Evolutionary conservation across 1,284 basidiomycete genomes (phyloP).

Genomic region (Cryptococcus sp.): DNA sequence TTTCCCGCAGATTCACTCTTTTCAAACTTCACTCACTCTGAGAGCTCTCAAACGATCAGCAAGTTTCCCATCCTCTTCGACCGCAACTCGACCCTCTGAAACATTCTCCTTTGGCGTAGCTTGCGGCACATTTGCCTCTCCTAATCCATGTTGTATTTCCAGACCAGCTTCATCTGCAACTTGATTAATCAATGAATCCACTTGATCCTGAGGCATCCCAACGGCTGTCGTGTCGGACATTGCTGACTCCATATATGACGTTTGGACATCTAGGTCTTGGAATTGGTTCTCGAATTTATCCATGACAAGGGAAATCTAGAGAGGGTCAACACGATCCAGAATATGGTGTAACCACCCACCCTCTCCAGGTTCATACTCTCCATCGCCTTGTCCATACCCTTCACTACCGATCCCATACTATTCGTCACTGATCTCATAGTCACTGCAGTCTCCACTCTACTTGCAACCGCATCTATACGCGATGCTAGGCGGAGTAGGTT

Average conservation of each 20-base stretch:
- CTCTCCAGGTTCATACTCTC: constrained; percentile 97
- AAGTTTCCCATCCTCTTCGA: constrained; percentile 39
- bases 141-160: constrained; percentile 86
- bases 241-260: constrained; percentile 95
- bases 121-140: constrained; percentile 56
- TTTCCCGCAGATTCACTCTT: not conserved
- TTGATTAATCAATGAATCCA: constrained; percentile 85
- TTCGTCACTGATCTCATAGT: constrained; percentile 87
- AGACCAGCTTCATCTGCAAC: constrained; percentile 97
- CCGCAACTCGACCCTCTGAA: constrained; percentile 33
- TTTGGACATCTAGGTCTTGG: constrained; percentile 95
- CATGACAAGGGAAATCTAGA: constrained; percentile 94
- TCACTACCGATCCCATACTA: constrained; percentile 93
- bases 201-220: constrained; percentile 93
- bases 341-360: constrained; percentile 52
- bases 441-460: constrained; percentile 96
- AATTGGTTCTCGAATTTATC: constrained; percentile 98
- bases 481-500: constrained; percentile 83
- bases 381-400: constrained; percentile 99
- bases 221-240: constrained; percentile 91
- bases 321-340: constrained; percentile 2
- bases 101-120: constrained; percentile 40
- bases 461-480: constrained; percentile 93
- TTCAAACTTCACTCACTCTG: constrained; percentile 30
- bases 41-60: constrained; percentile 39